A percentile compares a stretch with the other conserved stretches of the same genome.
Conservation (phyloP, 1,139 yeast genomes). For the Suhomyces anneliseae region DNA sequence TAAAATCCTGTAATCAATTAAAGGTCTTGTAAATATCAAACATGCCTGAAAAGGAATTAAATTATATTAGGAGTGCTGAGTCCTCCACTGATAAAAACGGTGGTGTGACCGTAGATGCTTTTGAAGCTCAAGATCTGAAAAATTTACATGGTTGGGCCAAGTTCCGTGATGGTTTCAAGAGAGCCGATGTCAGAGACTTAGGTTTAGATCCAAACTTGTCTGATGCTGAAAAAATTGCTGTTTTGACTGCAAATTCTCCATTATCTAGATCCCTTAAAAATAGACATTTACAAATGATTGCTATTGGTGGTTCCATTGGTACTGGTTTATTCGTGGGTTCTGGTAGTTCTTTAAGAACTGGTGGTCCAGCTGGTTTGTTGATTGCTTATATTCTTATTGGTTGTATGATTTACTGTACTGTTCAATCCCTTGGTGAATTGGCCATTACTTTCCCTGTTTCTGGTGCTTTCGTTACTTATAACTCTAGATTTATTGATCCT, state of each 20-base stretch:
- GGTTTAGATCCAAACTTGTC: conserved; percentile 69
- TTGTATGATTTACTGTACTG: conserved; percentile 68
- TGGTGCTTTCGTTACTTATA: conserved; percentile 76
- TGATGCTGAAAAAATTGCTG: conserved; percentile 67
- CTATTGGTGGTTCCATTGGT: conserved; percentile 87
- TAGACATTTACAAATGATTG: conserved; percentile 78
- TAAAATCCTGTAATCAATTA: no score
- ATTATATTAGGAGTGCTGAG: conserved; percentile 42
- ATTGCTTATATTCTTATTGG: conserved; percentile 71
- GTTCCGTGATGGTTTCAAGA: conserved; percentile 57
- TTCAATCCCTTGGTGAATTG: conserved; percentile 84
- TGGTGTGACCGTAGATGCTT: conserved; percentile 45
- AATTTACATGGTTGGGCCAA: conserved; percentile 39
- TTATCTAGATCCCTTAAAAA: conserved; percentile 60
- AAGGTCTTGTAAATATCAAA: not conserved
- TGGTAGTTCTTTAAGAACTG: conserved; percentile 62
- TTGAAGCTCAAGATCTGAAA: conserved; percentile 28
- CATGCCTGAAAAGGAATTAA: conserved; percentile 47
- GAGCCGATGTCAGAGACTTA: conserved; percentile 46
- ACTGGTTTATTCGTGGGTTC: conserved; percentile 78
- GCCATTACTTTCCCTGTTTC: conserved; percentile 77
- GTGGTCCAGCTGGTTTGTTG: conserved; percentile 80
- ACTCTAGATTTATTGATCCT: conserved; percentile 67
- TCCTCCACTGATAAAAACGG: conserved; percentile 41
- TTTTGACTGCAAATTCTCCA: conserved; percentile 69